These are phyloP conservation scores for Dactylellina leptospora DNA, from an alignment of 2,329 filamentous ascomycete genomes.

Conservation along the genomic window DNA sequence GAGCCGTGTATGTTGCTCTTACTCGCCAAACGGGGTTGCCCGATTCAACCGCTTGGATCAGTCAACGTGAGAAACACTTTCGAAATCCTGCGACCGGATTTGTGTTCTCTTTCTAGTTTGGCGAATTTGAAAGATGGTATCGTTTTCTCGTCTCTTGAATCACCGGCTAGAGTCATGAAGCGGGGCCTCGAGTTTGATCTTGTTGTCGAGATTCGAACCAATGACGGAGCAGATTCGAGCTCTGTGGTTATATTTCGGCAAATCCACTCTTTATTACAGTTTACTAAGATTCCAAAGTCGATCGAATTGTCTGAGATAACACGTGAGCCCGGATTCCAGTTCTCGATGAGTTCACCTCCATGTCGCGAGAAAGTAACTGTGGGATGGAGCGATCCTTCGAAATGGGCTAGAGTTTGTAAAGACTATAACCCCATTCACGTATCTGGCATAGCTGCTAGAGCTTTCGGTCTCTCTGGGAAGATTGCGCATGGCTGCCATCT, in stretches of 20 bases:
- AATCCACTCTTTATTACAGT: slow-evolving; percentile 23
- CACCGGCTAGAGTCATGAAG: slow-evolving; percentile 38
- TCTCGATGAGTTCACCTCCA: slow-evolving; percentile 1
- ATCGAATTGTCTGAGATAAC: slow-evolving; percentile 9
- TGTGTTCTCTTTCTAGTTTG: slow-evolving; percentile 22
- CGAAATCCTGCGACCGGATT: slow-evolving; percentile 29
- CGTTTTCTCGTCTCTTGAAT: slow-evolving; percentile 30
- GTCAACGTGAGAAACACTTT: slow-evolving; percentile 42
- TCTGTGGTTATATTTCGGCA: slow-evolving; percentile 31
- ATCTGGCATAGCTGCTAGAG: slow-evolving; percentile 28
- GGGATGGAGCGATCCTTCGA: slow-evolving; percentile 8
- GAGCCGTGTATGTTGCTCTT: slow-evolving; percentile 39
- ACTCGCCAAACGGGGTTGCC: slow-evolving; percentile 30
- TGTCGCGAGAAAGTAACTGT: not conserved
- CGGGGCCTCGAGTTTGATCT: slow-evolving; percentile 38
- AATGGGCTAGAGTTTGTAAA: slow-evolving; percentile 45
- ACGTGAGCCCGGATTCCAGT: slow-evolving; percentile 16
- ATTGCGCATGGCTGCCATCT: slow-evolving; percentile 48
- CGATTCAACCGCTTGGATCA: slow-evolving; percentile 39
- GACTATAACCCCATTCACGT: slow-evolving; percentile 48
- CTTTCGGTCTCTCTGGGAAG: slow-evolving; percentile 36
- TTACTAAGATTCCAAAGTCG: slow-evolving; percentile 25
- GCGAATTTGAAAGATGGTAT: slow-evolving; percentile 10
- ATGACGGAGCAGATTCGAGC: not conserved
- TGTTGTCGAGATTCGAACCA: slow-evolving; percentile 12